phyloP scores from a whole-genome alignment of 768 basidiomycete species.

The Tubosaeta brunneosetosa region DNA sequence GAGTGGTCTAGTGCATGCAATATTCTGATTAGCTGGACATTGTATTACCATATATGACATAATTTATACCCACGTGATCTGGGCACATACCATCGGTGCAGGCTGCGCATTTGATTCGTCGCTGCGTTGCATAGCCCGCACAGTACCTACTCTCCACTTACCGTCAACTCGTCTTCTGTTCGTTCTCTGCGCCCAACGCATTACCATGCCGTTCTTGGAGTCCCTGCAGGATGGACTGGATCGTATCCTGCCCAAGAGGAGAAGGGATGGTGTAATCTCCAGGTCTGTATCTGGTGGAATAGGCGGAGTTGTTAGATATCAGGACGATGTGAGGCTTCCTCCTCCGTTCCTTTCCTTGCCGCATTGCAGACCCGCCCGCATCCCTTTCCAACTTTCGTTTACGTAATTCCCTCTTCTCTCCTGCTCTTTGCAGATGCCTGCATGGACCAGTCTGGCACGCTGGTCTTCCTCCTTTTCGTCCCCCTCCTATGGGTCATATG shows the following conservation, averaged over 20 bases:
- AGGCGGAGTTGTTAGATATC: conserved; percentile 58
- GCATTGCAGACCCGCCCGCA: conserved; percentile 14
- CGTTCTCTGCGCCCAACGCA: background rate
- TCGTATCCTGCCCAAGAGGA: conserved; percentile 24
- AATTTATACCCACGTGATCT: conserved; percentile 24
- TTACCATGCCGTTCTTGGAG: conserved; percentile 27
- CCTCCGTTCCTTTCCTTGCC: conserved; percentile 3
- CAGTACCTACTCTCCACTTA: conserved; percentile 7
- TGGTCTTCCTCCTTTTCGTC: conserved; percentile 61
- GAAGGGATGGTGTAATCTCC: conserved; percentile 18
- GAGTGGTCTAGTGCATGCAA: conserved; percentile 44
- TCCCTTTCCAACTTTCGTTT: conserved; percentile 21
- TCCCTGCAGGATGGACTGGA: conserved; percentile 29
- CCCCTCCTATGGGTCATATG: conserved; percentile 62
- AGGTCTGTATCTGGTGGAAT: conserved; percentile 50
- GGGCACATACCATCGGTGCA: background rate
- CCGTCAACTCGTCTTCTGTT: background rate
- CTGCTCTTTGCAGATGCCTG: conserved; percentile 30
- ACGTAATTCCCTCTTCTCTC: conserved; percentile 29
- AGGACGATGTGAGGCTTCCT: conserved; percentile 63
- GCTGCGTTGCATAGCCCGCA: conserved; percentile 10
- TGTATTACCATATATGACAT: conserved; percentile 9
- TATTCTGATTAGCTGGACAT: conserved; percentile 34
- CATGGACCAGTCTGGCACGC: conserved; percentile 41
- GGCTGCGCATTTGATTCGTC: background rate